Conservation (phyloP, 2,329 filamentous ascomycete genomes). For the Diaporthe humulicola region DNA sequence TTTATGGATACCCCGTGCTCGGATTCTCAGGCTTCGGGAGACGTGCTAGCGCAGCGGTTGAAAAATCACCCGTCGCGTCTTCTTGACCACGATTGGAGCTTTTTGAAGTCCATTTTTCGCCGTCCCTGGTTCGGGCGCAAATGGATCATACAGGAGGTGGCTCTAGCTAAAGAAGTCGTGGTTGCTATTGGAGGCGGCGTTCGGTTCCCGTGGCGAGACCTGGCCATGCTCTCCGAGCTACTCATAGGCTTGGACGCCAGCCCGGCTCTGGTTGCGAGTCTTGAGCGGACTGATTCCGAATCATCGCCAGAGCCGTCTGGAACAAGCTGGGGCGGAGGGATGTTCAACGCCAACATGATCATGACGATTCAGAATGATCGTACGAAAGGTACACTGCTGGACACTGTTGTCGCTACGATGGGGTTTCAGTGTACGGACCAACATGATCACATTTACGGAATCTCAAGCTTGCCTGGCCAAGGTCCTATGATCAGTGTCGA, state of each 20-base stretch:
- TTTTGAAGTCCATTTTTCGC: not conserved
- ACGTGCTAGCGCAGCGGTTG: not conserved
- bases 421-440: not conserved
- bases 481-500: not conserved
- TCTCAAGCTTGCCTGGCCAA: not conserved
- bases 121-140: not conserved
- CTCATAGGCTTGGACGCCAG: not conserved
- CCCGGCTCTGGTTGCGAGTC: not conserved
- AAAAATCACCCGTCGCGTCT: not conserved
- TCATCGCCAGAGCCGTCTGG: not conserved
- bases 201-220: not conserved
- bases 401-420: not conserved
- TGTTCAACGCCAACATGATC: not conserved
- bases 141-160: not conserved
- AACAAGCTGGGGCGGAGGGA: not conserved
- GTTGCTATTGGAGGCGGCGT: not conserved
- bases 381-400: not conserved
- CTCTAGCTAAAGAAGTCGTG: not conserved
- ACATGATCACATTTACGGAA: not conserved
- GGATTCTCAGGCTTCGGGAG: not conserved
- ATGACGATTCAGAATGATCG: not conserved
- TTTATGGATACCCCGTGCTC: not conserved
- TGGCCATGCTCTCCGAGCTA: not conserved
- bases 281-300: not conserved
- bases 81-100: not conserved